Percentiles rank a stretch among this genome's conserved stretches.
These are phyloP conservation scores for Cytospora schulzeri DNA, from an alignment of 2,329 filamentous ascomycete species.

Conservation along the genomic window DNA sequence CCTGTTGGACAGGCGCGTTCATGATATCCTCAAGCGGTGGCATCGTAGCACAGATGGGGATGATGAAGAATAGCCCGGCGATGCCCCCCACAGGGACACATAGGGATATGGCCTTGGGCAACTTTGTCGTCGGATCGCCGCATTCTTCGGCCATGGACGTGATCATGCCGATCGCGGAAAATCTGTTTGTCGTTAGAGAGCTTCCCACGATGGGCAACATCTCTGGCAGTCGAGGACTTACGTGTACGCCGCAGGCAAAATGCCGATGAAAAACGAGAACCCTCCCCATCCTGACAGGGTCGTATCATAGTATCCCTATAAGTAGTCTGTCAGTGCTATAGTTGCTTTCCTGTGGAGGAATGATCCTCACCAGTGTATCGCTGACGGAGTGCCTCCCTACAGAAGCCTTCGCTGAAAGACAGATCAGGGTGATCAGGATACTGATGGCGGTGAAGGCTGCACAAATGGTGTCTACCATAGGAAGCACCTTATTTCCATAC, in stretches of 20 bases:
- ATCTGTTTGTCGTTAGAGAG: slow-evolving; percentile 35
- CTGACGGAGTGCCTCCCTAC: slow-evolving; percentile 53
- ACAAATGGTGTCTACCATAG: slow-evolving; percentile 60
- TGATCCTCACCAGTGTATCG: slow-evolving; percentile 46
- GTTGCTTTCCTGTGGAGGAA: neutral
- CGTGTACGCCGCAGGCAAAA: slow-evolving; percentile 60
- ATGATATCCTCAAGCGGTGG: slow-evolving; percentile 47
- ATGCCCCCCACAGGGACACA: slow-evolving; percentile 56
- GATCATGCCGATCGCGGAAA: slow-evolving; percentile 64
- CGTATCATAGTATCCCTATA: slow-evolving; percentile 55
- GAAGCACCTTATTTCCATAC: slow-evolving; percentile 59
- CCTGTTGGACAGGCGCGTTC: slow-evolving; percentile 53
- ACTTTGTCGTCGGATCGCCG: slow-evolving; percentile 51
- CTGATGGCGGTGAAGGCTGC: slow-evolving; percentile 57
- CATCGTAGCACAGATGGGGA: slow-evolving; percentile 50
- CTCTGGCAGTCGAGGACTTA: slow-evolving; percentile 27
- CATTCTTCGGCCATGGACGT: slow-evolving; percentile 65
- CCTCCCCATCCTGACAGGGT: slow-evolving; percentile 58
- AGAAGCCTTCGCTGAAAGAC: slow-evolving; percentile 55
- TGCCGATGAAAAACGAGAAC: slow-evolving; percentile 65
- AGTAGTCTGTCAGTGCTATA: neutral
- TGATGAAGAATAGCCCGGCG: slow-evolving; percentile 55
- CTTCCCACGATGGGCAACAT: fast-evolving
- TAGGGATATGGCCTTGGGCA: slow-evolving; percentile 54
- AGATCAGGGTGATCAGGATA: slow-evolving; percentile 60